Conservation (phyloP, 345 rosid genomes). For the Salix caprea region DNA sequence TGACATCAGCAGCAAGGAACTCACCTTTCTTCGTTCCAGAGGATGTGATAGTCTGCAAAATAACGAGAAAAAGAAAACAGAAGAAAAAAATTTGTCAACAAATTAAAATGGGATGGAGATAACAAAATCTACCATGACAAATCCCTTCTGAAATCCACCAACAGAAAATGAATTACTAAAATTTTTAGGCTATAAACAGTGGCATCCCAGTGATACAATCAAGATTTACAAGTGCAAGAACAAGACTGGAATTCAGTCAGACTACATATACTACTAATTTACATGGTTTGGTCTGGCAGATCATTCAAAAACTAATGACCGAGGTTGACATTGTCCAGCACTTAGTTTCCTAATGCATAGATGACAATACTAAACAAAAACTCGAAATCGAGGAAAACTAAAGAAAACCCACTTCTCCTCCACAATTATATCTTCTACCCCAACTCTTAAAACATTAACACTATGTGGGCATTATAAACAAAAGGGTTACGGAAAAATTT, state of each 20-base stretch:
- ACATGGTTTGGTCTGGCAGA: background rate
- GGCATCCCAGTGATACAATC: background rate
- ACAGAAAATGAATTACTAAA: background rate
- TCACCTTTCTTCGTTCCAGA: slow-evolving; percentile 75
- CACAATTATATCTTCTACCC: background rate
- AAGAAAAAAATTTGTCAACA: background rate
- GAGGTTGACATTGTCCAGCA: background rate
- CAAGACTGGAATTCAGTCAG: background rate
- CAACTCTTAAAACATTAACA: background rate
- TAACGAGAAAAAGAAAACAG: no score
- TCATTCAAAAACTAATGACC: background rate
- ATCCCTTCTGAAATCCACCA: background rate
- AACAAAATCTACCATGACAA: background rate
- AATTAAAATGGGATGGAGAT: background rate
- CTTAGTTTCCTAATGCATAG: background rate
- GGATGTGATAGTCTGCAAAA: slow-evolving; percentile 63
- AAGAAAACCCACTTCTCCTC: background rate
- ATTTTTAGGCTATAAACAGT: background rate
- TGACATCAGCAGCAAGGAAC: slow-evolving; percentile 69
- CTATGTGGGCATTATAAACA: background rate
- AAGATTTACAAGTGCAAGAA: background rate
- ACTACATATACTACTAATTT: no score
- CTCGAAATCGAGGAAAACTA: background rate
- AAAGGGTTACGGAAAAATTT: background rate
- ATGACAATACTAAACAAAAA: no score